These are phyloP conservation scores for Geoglossum glabrum DNA, from an alignment of 495 filamentous ascomycete genomes.

Conservation along the genomic window DNA sequence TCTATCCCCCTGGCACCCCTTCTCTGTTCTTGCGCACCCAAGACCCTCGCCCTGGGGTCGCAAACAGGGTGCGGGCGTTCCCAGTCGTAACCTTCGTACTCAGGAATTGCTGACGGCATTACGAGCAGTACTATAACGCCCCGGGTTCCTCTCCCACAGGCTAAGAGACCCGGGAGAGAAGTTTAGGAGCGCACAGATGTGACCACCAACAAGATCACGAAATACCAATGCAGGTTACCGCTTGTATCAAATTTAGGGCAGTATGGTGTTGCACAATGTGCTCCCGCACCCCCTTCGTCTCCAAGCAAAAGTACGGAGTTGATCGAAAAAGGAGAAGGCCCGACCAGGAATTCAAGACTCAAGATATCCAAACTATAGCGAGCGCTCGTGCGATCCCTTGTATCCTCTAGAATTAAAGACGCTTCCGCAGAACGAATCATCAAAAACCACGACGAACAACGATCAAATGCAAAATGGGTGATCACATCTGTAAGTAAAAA, in stretches of 20 bases:
- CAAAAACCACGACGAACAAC: neutral
- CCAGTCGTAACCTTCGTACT: neutral
- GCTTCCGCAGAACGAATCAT: neutral
- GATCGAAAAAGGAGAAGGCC: too few relatives aligned
- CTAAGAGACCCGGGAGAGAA: too few relatives aligned
- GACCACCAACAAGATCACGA: too few relatives aligned
- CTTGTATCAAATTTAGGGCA: too few relatives aligned
- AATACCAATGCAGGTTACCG: too few relatives aligned
- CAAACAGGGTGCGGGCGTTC: too few relatives aligned
- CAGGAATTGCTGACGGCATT: neutral
- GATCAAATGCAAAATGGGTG: neutral
- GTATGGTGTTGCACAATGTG: too few relatives aligned
- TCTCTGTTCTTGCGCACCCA: too few relatives aligned
- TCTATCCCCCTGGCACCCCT: neutral
- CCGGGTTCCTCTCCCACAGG: neutral
- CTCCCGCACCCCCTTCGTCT: too few relatives aligned
- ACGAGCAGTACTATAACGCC: neutral
- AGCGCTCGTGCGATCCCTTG: neutral
- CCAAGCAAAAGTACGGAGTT: too few relatives aligned
- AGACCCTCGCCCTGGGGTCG: neutral
- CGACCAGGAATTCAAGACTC: neutral
- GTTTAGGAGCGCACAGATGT: too few relatives aligned
- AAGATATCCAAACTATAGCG: neutral
- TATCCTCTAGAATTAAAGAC: neutral
- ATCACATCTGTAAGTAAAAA: neutral